Percentiles rank a stretch among this genome's conserved stretches.
These are phyloP conservation scores for Cordyceps tenuipes DNA, from an alignment of 2,329 filamentous ascomycete species.

Conservation along the genomic window DNA sequence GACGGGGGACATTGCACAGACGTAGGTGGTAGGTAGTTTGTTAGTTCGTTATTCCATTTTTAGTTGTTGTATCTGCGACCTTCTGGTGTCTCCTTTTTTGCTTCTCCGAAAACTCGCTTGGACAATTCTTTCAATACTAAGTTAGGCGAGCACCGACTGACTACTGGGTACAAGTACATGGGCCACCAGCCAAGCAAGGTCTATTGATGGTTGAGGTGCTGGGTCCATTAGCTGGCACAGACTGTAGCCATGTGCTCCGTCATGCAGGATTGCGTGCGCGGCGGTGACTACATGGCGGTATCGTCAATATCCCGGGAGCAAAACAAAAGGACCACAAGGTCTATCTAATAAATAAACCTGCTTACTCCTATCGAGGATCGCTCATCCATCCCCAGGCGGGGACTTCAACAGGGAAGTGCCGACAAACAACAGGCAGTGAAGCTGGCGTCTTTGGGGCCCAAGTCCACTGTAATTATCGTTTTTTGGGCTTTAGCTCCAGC, in stretches of 20 bases:
- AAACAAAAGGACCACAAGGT: background rate
- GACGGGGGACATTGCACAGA: background rate
- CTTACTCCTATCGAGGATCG: too few relatives aligned
- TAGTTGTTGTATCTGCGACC: too few relatives aligned
- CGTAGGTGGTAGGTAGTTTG: too few relatives aligned
- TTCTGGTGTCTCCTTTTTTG: background rate
- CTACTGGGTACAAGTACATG: background rate
- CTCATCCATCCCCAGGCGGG: background rate
- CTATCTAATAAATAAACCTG: too few relatives aligned
- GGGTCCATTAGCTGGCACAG: background rate
- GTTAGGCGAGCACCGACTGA: background rate
- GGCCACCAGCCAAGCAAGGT: background rate
- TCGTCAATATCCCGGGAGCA: background rate
- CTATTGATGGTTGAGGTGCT: background rate
- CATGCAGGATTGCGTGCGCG: background rate
- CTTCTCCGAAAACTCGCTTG: background rate
- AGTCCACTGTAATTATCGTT: background rate
- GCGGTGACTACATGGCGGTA: background rate
- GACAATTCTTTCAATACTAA: background rate
- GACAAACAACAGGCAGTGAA: background rate
- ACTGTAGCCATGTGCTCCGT: background rate
- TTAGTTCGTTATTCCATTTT: too few relatives aligned
- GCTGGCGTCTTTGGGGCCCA: background rate
- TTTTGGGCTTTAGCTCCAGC: too few relatives aligned
- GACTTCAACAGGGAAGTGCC: background rate